These are phyloP conservation scores for Talaromyces sp. DNA, from an alignment of 2,329 filamentous ascomycete genomes.

Conservation along the genomic window DNA sequence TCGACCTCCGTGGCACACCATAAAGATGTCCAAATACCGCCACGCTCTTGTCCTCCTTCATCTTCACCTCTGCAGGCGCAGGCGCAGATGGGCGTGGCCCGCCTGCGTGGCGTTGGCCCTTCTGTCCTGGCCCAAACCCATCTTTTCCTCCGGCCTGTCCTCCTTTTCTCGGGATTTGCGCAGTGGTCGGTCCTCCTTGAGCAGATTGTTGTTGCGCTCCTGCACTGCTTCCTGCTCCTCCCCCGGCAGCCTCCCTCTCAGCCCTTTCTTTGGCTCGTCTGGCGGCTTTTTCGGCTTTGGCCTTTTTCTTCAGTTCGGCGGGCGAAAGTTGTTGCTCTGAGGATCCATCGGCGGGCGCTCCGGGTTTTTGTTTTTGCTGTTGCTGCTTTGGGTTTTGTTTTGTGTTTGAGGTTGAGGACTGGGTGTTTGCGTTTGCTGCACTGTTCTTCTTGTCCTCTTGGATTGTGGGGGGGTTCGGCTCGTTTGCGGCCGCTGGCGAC, in stretches of 20 bases:
- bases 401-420: not conserved
- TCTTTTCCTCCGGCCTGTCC: slow-evolving; percentile 18
- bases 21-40: slow-evolving; percentile 80
- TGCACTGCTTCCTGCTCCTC: slow-evolving; percentile 12
- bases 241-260: slow-evolving; percentile 41
- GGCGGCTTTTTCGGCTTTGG: slow-evolving; percentile 87
- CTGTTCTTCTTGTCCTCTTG: not conserved
- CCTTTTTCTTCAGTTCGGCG: slow-evolving; percentile 80
- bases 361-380: slow-evolving; percentile 11
- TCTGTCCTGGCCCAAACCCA: slow-evolving; percentile 21
- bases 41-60: slow-evolving; percentile 61
- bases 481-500: not conserved
- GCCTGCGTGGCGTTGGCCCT: slow-evolving; percentile 21
- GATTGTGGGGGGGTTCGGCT: slow-evolving; percentile 2
- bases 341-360: slow-evolving; percentile 17
- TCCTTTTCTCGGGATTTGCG: slow-evolving; percentile 29
- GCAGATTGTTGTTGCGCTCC: slow-evolving; percentile 15
- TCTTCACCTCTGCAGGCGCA: slow-evolving; percentile 43
- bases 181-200: slow-evolving; percentile 15
- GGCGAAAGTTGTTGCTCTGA: slow-evolving; percentile 33
- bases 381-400: slow-evolving; percentile 7
- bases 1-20: slow-evolving; percentile 65
- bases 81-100: slow-evolving; percentile 28
- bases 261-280: slow-evolving; percentile 68
- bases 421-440: not conserved